Conservation (phyloP, 2,329 filamentous ascomycete genomes). For the Chaetomium sp. region DNA sequence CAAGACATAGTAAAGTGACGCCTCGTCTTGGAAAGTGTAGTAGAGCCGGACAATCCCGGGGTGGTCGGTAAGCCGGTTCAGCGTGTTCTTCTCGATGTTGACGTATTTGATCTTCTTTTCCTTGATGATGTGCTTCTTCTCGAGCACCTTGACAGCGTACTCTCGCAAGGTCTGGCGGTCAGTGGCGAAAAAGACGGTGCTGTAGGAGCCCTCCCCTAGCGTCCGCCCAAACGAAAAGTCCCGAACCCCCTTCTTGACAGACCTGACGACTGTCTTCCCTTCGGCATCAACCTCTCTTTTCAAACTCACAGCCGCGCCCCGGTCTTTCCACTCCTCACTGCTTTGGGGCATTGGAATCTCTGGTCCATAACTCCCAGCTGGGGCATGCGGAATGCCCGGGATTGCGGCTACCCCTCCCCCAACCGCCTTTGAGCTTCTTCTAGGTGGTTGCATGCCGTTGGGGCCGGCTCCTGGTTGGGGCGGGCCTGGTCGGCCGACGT, state of each 20-base stretch:
- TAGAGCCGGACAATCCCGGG: conserved; percentile 95
- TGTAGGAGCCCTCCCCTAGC: conserved; percentile 95
- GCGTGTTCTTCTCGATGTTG: conserved; percentile 98
- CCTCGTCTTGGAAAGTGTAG: conserved; percentile 98
- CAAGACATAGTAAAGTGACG: conserved; percentile 93
- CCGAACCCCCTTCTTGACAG: conserved; percentile 94
- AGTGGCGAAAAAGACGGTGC: conserved; percentile 88
- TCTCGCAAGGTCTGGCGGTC: conserved; percentile 93
- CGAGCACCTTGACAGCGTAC: conserved; percentile 96
- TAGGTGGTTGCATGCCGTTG: conserved; percentile 69
- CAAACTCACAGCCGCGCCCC: conserved; percentile 83
- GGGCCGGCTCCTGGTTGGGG: conserved; percentile 58
- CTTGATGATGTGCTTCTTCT: conserved; percentile 99
- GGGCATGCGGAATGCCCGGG: conserved; percentile 49
- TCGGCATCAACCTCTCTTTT: conserved; percentile 82
- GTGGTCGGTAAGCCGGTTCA: conserved; percentile 94
- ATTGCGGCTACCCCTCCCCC: conserved; percentile 56
- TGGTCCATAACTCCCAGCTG: conserved; percentile 39
- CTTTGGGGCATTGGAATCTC: conserved; percentile 55
- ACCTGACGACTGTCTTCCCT: conserved; percentile 77
- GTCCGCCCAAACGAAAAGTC: conserved; percentile 93
- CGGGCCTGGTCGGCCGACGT: conserved; percentile 56
- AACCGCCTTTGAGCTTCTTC: conserved; percentile 74
- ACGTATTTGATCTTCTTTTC: conserved; percentile 99
- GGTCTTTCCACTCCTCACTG: conserved; percentile 94